Evolutionary conservation across 2,329 filamentous ascomycete species (phyloP).

Genomic region (Neonectria neomacrospora): DNA sequence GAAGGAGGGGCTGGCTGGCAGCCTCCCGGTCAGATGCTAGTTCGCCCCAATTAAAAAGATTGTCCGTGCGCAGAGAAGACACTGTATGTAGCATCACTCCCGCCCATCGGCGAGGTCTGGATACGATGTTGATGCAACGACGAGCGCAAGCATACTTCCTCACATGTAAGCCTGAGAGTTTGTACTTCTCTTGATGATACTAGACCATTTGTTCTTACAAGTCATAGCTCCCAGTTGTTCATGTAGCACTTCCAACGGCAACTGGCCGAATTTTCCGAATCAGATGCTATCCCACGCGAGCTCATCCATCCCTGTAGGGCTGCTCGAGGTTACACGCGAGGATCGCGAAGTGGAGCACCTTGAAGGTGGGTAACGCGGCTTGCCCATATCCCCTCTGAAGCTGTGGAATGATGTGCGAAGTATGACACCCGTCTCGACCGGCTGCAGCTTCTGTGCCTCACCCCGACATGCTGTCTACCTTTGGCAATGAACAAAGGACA

Average conservation of each 20-base stretch:
- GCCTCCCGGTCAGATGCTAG: background rate
- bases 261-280: background rate
- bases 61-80: constrained; percentile 1
- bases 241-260: background rate
- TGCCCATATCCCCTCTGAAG: background rate
- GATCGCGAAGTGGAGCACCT: background rate
- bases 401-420: background rate
- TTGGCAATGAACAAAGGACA: background rate
- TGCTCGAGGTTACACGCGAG: background rate
- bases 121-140: background rate
- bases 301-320: background rate
- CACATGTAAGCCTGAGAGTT: background rate
- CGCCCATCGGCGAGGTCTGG: no score
- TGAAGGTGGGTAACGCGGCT: background rate
- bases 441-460: background rate
- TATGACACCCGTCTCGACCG: background rate
- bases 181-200: background rate
- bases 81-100: background rate
- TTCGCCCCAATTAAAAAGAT: background rate
- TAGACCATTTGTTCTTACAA: background rate
- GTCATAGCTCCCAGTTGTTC: background rate
- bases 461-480: background rate
- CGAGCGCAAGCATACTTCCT: background rate
- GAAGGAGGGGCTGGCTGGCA: constrained; percentile 6
- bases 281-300: background rate